Evolutionary conservation across 352 stramenopile genomes (phyloP).

Genomic region (Hyaloperonospora brassicae): DNA sequence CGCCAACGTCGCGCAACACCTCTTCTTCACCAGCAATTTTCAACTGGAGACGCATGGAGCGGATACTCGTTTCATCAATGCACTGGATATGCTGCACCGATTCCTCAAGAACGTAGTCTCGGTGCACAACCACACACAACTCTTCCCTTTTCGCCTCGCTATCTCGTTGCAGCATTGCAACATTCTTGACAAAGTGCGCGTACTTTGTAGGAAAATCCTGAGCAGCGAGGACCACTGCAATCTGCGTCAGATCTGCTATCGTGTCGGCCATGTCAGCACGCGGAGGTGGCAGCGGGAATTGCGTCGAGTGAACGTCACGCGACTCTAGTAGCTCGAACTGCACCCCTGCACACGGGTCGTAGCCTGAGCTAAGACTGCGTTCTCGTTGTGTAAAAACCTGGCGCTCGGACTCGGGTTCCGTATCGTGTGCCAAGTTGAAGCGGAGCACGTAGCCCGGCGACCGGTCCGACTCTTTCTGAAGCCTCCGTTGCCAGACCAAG

Average conservation of each 20-base stretch:
- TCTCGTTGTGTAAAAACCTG: conserved; percentile 7
- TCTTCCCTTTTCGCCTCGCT: not conserved
- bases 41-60: conserved; percentile 40
- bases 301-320: conserved; percentile 15
- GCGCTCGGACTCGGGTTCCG: conserved; percentile 25
- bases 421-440: conserved; percentile 21
- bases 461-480: conserved; percentile 16
- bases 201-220: conserved; percentile 45
- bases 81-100: conserved; percentile 45
- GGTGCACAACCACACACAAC: conserved; percentile 21
- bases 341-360: conserved; percentile 19
- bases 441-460: conserved; percentile 31
- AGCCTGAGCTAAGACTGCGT: conserved; percentile 24
- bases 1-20: conserved; percentile 15
- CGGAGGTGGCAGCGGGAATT: conserved; percentile 20
- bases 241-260: conserved; percentile 19
- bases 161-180: conserved; percentile 15
- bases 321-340: conserved; percentile 29
- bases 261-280: conserved; percentile 16
- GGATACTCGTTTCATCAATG: conserved; percentile 31
- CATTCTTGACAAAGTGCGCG: conserved; percentile 31
- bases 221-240: conserved; percentile 16
- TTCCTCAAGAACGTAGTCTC: conserved; percentile 42
- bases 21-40: conserved; percentile 53
- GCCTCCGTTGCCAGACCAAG: conserved; percentile 33